Conservation (phyloP, 208 protist species). For the Trypanosoma platydactyli region DNA sequence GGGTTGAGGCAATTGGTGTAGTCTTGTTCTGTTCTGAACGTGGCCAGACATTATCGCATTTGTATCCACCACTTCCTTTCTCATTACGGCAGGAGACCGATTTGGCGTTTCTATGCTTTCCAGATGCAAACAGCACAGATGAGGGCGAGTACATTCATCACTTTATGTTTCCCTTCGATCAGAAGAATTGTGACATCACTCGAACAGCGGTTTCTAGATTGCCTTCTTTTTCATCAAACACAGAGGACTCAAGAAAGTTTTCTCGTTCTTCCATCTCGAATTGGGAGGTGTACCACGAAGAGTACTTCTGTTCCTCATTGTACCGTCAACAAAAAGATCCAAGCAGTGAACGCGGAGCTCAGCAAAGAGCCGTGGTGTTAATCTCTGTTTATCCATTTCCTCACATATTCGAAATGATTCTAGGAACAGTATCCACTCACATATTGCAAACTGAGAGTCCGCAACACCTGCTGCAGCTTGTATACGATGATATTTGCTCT, state of each 20-base stretch:
- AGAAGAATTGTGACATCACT: conserved; percentile 12
- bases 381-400: conserved; percentile 30
- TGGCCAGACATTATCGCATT: conserved; percentile 26
- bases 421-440: conserved; percentile 6
- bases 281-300: conserved; percentile 12
- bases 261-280: not conserved
- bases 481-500: conserved; percentile 27
- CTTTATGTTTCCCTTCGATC: conserved; percentile 26
- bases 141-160: conserved; percentile 22
- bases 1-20: conserved; percentile 34
- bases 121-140: conserved; percentile 22
- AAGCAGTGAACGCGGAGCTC: conserved; percentile 24
- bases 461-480: conserved; percentile 7
- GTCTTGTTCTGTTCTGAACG: conserved; percentile 33
- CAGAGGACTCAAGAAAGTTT: not conserved
- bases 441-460: conserved; percentile 17
- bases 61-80: conserved; percentile 29
- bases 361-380: conserved; percentile 32
- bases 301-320: conserved; percentile 30
- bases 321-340: conserved; percentile 27
- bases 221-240: not conserved
- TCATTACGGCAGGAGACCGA: conserved; percentile 28
- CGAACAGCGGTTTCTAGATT: conserved; percentile 8
- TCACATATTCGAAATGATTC: conserved; percentile 21
- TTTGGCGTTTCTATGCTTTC: conserved; percentile 37